phyloP scores from a whole-genome alignment of 2,329 filamentous ascomycete genomes.

The Hypoxylon sp. region DNA sequence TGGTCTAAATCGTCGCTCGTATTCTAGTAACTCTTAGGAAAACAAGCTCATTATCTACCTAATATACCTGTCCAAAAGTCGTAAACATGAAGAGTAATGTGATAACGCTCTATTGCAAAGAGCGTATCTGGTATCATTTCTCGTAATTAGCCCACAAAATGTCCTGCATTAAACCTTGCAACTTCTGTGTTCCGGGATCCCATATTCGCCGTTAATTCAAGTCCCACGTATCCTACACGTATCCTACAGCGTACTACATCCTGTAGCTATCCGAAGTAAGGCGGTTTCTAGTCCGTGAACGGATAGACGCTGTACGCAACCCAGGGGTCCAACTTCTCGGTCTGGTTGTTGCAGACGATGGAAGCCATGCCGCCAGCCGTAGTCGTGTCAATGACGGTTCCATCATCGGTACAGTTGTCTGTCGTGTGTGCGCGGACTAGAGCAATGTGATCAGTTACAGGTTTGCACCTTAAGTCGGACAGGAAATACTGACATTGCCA shows the following conservation, averaged over 20 bases:
- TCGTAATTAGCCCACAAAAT: constrained; percentile 1
- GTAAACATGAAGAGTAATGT: not conserved
- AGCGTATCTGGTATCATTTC: constrained; percentile 4
- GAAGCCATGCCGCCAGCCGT: not conserved
- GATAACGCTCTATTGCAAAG: not conserved
- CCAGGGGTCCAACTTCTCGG: constrained; percentile 12
- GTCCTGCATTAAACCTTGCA: not conserved
- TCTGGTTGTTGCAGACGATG: constrained; percentile 26
- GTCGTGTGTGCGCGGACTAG: constrained; percentile 32
- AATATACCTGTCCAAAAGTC: too few relatives aligned
- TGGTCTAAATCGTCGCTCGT: too few relatives aligned
- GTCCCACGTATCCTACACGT: not conserved
- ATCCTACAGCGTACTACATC: not conserved
- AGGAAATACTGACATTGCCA: constrained; percentile 33
- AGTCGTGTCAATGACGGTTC: constrained; percentile 21
- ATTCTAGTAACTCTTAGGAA: too few relatives aligned
- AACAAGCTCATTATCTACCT: too few relatives aligned
- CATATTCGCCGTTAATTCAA: not conserved
- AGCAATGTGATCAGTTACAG: constrained; percentile 4
- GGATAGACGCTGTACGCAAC: constrained; percentile 29
- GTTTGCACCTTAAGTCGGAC: not conserved
- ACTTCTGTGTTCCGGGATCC: not conserved
- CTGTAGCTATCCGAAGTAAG: not conserved
- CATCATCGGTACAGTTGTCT: constrained; percentile 26
- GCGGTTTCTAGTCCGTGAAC: not conserved